Conservation (phyloP, 2,329 filamentous ascomycete species). For the Fusarium begoniae region DNA sequence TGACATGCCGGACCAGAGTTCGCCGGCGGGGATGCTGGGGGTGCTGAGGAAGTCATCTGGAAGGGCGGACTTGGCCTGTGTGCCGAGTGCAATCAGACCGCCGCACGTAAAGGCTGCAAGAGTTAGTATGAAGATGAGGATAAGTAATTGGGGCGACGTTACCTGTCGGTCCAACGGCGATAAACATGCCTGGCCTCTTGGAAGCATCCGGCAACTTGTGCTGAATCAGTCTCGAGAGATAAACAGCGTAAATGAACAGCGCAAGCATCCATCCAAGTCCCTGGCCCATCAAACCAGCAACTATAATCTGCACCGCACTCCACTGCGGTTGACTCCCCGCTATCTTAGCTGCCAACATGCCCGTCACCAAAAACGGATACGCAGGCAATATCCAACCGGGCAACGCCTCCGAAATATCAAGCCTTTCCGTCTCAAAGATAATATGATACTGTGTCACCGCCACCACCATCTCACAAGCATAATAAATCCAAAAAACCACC, state of each 20-base stretch:
- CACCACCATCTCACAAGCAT: slow-evolving; percentile 22
- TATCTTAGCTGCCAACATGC: slow-evolving; percentile 7
- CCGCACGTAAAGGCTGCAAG: neutral
- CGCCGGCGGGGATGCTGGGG: neutral
- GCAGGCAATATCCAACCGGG: slow-evolving; percentile 13
- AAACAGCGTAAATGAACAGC: slow-evolving; percentile 18
- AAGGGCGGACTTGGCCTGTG: neutral
- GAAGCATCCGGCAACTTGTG: neutral
- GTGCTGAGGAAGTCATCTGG: slow-evolving; percentile 1
- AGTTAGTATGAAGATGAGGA: rapidly evolving
- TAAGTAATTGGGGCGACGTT: rapidly evolving
- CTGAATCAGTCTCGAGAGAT: slow-evolving; percentile 15
- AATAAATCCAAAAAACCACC: slow-evolving; percentile 15
- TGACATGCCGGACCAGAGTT: slow-evolving; percentile 11
- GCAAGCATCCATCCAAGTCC: slow-evolving; percentile 23
- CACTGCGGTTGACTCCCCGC: slow-evolving; percentile 7
- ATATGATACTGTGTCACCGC: slow-evolving; percentile 10
- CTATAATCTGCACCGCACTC: slow-evolving; percentile 15
- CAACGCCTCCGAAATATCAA: slow-evolving; percentile 6
- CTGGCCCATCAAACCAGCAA: slow-evolving; percentile 16
- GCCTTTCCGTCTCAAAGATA: slow-evolving; percentile 8
- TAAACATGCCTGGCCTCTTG: slow-evolving; percentile 2
- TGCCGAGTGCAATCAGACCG: neutral
- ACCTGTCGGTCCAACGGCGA: slow-evolving; percentile 20
- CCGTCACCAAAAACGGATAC: slow-evolving; percentile 20